A percentile compares a stretch with the other conserved stretches of the same genome.
phyloP scores from a whole-genome alignment of 2,329 filamentous ascomycete genomes.

The Monosporascus sp. region DNA sequence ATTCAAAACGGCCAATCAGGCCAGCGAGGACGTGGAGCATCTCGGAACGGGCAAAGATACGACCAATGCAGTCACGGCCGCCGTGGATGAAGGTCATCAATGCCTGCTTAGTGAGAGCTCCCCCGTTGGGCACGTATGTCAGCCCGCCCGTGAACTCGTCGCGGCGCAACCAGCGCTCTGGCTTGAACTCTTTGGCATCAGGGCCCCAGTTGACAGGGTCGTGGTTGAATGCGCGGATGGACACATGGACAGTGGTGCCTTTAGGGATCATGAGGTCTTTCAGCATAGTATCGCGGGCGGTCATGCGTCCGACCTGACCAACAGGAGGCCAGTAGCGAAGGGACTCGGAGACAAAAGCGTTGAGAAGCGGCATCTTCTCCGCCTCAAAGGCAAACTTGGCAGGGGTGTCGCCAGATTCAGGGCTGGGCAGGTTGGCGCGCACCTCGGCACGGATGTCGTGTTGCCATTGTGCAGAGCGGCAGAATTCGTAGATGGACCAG shows the following conservation, averaged over 20 bases:
- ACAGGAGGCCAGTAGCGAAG: constrained; percentile 15
- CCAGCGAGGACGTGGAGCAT: constrained; percentile 49
- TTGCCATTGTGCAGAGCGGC: constrained; percentile 8
- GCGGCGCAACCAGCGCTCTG: constrained; percentile 48
- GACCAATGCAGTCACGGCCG: constrained; percentile 49
- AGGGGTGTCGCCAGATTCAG: constrained; percentile 4
- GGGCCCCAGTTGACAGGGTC: constrained; percentile 55
- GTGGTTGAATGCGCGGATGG: constrained; percentile 61
- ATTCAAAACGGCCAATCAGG: constrained; percentile 12
- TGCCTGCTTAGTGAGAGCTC: constrained; percentile 49
- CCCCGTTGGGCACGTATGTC: constrained; percentile 8
- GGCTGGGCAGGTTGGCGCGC: constrained; percentile 9
- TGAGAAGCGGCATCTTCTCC: constrained; percentile 11
- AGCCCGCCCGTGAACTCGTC: constrained; percentile 9
- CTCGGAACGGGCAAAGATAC: constrained; percentile 65
- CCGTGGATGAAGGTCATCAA: constrained; percentile 54
- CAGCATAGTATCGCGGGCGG: constrained; percentile 33
- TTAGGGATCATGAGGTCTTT: constrained; percentile 53
- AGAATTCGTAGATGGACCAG: constrained; percentile 13
- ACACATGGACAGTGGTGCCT: constrained; percentile 55
- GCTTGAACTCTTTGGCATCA: constrained; percentile 55
- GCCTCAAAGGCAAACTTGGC: constrained; percentile 3
- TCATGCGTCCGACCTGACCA: constrained; percentile 8
- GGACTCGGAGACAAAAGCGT: constrained; percentile 10
- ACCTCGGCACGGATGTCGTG: constrained; percentile 8